Evolutionary conservation across 768 basidiomycete genomes (phyloP), one percentile per base, ranked within the genome.

Genomic region (Russula sp.): DNA sequence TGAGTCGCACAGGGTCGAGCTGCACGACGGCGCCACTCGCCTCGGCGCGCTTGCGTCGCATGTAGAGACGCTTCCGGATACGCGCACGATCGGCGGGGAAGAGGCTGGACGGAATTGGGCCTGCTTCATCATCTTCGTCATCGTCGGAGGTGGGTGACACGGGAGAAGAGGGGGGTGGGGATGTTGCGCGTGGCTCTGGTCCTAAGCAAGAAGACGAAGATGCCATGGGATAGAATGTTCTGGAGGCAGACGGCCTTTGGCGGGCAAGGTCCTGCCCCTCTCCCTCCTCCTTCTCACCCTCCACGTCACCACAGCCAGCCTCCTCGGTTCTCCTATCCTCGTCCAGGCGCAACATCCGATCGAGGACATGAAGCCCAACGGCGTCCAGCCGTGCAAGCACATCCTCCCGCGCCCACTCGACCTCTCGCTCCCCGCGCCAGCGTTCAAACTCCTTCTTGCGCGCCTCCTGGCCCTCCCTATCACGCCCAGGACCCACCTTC

Each of bases 41-140:
- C 34, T 75, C 72, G 3, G 88, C 87, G 46, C 88, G 80, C 69
- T 82, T 84, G 34, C 81, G 80, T 6, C 88, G 83, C 88, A 90
- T 90, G 65, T 87, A 81, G 7, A 90, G 73, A 42, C 87, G 77
- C 60, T 88, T 88, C 60, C 74, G 73, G 25, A 81, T 64, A n/a
- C 80, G 82, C 38, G 83, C 79, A 7, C 83, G 83, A 9, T 80
- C 76, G 1, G 66, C 67, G 1, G 84, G 83, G 20, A 77, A 81
- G 22, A 80, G 73, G 22, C 46, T 45, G 3, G 51, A 58, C n/a
- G 51, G 49, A 1, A 53, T 55, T 7, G 61, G 3, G 8, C n/a
- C n/a, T 0, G 35, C 3, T 14, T 39, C 29, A 6, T 53, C 51
- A 14, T 54, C 56, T 25, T 3, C 25, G 20, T 47, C 51, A 11